A percentile compares a stretch with the other conserved stretches of the same genome.
phyloP scores from a whole-genome alignment of 176 grass and related monocot genomes.

The Eleusine indica region DNA sequence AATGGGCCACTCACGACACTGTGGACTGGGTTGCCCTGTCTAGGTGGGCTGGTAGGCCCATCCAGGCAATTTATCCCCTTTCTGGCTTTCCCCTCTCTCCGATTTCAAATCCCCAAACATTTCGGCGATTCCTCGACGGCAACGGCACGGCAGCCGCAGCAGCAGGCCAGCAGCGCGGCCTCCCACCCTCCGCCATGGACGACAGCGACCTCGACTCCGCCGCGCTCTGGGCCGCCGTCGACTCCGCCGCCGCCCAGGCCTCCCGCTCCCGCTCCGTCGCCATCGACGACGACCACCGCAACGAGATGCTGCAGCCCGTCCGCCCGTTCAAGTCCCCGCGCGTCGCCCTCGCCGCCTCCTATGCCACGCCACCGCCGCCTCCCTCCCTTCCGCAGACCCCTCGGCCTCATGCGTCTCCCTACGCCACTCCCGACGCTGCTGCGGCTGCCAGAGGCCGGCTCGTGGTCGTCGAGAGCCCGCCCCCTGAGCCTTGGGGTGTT shows the following conservation, averaged over 20 bases:
- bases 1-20: neutral
- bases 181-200: conserved; percentile 45
- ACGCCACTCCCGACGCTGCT: conserved; percentile 29
- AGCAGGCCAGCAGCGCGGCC: neutral
- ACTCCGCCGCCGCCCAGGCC: conserved; percentile 57
- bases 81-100: neutral
- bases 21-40: neutral
- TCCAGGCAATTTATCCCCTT: neutral
- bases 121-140: neutral
- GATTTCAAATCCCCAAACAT: conserved; percentile 1
- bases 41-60: neutral
- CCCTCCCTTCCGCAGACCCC: neutral
- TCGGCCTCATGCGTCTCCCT: neutral
- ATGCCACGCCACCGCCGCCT: conserved; percentile 20
- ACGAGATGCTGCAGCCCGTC: conserved; percentile 69
- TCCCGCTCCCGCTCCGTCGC: conserved; percentile 24
- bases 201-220: conserved; percentile 73
- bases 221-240: conserved; percentile 80
- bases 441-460: conserved; percentile 28
- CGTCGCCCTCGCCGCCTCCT: conserved; percentile 36
- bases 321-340: conserved; percentile 53
- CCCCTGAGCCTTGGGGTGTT: conserved; percentile 26
- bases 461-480: conserved; percentile 55
- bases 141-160: neutral
- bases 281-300: conserved; percentile 40